phyloP scores from a whole-genome alignment of 2,329 filamentous ascomycete genomes.

The Cladosporium sp. region DNA sequence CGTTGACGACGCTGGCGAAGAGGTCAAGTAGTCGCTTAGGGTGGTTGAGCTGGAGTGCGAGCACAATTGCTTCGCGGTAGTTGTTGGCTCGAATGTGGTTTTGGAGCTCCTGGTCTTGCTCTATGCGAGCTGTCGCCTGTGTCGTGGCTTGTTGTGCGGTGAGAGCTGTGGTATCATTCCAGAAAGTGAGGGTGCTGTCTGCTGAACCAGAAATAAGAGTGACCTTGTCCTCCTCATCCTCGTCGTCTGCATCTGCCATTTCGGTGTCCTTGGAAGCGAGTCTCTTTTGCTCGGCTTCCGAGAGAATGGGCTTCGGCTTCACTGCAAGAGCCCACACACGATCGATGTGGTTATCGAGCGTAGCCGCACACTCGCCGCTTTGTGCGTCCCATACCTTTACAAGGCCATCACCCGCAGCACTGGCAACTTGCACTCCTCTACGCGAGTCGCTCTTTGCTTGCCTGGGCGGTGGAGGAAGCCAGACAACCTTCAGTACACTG shows the following conservation, averaged over 20 bases:
- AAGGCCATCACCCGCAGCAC: slow-evolving; percentile 86
- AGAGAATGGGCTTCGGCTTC: slow-evolving; percentile 47
- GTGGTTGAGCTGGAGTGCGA: slow-evolving; percentile 91
- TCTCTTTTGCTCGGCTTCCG: slow-evolving; percentile 12
- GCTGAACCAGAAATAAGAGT: slow-evolving; percentile 80
- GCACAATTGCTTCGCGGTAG: slow-evolving; percentile 86
- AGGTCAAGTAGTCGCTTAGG: slow-evolving; percentile 79
- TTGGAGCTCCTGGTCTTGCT: slow-evolving; percentile 90
- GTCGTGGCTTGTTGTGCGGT: slow-evolving; percentile 72
- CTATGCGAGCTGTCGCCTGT: slow-evolving; percentile 73
- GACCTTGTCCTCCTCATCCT: slow-evolving; percentile 16
- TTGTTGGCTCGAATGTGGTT: slow-evolving; percentile 87
- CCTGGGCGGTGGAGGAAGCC: slow-evolving; percentile 58
- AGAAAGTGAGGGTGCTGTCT: slow-evolving; percentile 91
- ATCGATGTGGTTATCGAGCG: slow-evolving; percentile 94
- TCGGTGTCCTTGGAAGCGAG: slow-evolving; percentile 25
- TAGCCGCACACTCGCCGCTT: slow-evolving; percentile 78
- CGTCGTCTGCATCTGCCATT: slow-evolving; percentile 29
- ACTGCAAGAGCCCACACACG: slow-evolving; percentile 86
- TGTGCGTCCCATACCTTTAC: slow-evolving; percentile 95
- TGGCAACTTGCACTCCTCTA: slow-evolving; percentile 68
- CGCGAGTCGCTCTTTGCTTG: slow-evolving; percentile 41
- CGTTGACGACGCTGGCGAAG: slow-evolving; percentile 74
- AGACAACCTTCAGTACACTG: slow-evolving; percentile 87
- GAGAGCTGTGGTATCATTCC: slow-evolving; percentile 82